These are phyloP conservation scores for Spiraea crenata DNA, from an alignment of 331 rosid genomes.

Conservation along the genomic window DNA sequence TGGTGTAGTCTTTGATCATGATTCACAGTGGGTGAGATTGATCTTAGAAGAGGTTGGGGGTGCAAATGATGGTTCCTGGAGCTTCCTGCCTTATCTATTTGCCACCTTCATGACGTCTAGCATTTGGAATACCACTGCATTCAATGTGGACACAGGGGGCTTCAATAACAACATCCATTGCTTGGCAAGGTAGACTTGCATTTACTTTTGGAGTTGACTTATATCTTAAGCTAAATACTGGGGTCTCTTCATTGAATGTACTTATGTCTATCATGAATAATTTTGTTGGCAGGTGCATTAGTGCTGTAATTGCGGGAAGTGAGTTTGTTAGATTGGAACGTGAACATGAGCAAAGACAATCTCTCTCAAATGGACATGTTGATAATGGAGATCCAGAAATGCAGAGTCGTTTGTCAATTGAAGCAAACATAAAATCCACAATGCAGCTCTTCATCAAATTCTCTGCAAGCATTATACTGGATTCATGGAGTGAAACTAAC, in stretches of 20 bases:
- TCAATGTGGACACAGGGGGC: conserved; percentile 92
- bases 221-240: neutral
- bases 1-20: conserved; percentile 70
- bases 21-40: conserved; percentile 88
- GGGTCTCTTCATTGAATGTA: conserved; percentile 4
- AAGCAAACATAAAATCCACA: conserved; percentile 81
- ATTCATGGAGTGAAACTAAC: conserved; percentile 80
- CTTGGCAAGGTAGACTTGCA: conserved; percentile 75
- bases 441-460: conserved; percentile 86
- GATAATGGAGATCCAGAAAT: conserved; percentile 61
- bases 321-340: conserved; percentile 90
- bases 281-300: conserved; percentile 71
- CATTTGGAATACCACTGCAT: conserved; percentile 88
- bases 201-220: neutral
- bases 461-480: conserved; percentile 75
- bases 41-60: conserved; percentile 90
- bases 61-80: conserved; percentile 97
- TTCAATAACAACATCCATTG: conserved; percentile 92
- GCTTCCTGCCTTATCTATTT: conserved; percentile 88
- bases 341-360: conserved; percentile 62
- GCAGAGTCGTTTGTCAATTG: conserved; percentile 61
- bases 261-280: conserved; percentile 21
- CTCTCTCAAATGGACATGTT: conserved; percentile 65
- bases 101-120: conserved; percentile 91
- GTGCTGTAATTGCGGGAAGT: conserved; percentile 91